Evolutionary conservation across 768 basidiomycete species (phyloP), one percentile per base, ranked within the genome.

Genomic region (Podaxis sp.): DNA sequence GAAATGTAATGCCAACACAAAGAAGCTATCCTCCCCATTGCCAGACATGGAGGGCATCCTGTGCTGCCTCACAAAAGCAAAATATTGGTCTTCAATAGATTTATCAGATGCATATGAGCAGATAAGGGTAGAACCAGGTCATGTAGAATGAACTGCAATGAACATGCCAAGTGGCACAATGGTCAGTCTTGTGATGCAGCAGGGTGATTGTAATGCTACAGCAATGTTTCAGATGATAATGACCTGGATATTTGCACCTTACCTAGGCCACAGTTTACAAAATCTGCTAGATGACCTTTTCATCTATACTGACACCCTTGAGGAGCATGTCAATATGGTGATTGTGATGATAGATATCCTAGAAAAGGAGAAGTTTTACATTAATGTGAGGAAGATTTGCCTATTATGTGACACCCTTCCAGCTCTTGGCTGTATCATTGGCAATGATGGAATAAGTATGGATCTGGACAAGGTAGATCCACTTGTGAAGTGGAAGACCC

Each of bases 391-490:
- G 17, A 80, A 80, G 60, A 56, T 69, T 11, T 38, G 62, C 24
- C 65, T 70, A 36, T 53, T 70, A 2, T 40, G 30, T 2, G 4
- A 44, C 10, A 64, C 65, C 46, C 10, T 72, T 30, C 62, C 66
- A 17, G 50, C 70, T 15, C 58, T 72, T 0, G 68, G 71, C 0
- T 58, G 62, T 11, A 30, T 73, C 2, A 62, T 84, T 1, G 71
- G 74, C 22, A 69, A 76, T 20, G n/a, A 74, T 0, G 79, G 81
- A 0, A 80, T 84, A 20, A 54, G 56, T 0, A 81, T 82, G 78
- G 79, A 83, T 40, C 78, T 77, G 0, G 66, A 76, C 22, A 84
- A 83, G 49, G 78, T 84, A 0, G 76, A 81, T 38, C 56, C 65
- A 0, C 70, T 82, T 0, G 0, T 70, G 0, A 74, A 74, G n/a